These are phyloP conservation scores for Phytophthora ramorum DNA, from an alignment of 352 stramenopile species.

Conservation along the genomic window DNA sequence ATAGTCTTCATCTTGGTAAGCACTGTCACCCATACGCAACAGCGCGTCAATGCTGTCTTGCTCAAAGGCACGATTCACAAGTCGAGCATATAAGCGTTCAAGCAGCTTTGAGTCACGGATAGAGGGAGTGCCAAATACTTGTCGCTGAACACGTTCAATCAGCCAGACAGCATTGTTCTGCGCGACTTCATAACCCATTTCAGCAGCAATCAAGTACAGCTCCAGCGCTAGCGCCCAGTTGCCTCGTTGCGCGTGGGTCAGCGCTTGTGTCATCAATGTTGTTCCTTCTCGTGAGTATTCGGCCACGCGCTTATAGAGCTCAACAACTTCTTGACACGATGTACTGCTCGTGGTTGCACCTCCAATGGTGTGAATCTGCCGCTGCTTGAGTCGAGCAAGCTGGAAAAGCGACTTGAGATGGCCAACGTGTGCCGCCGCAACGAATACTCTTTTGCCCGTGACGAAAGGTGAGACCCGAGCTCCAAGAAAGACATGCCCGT, in stretches of 20 bases:
- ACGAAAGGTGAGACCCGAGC: slow-evolving; percentile 21
- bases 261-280: slow-evolving; percentile 51
- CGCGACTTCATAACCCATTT: slow-evolving; percentile 87
- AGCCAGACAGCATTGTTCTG: slow-evolving; percentile 91
- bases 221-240: slow-evolving; percentile 50
- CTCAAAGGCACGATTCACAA: slow-evolving; percentile 62
- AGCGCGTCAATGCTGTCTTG: slow-evolving; percentile 76
- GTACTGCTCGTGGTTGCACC: slow-evolving; percentile 2
- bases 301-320: slow-evolving; percentile 83
- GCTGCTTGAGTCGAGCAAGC: slow-evolving; percentile 64
- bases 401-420: slow-evolving; percentile 81
- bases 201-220: slow-evolving; percentile 76
- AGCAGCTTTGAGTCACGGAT: slow-evolving; percentile 3
- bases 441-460: slow-evolving; percentile 65
- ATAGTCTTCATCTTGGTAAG: slow-evolving; percentile 47
- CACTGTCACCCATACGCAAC: slow-evolving; percentile 64
- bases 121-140: slow-evolving; percentile 24
- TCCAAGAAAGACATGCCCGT: slow-evolving; percentile 55
- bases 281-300: slow-evolving; percentile 55
- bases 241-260: slow-evolving; percentile 35
- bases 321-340: slow-evolving; percentile 62
- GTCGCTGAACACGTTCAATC: slow-evolving; percentile 46
- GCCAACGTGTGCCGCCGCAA: slow-evolving; percentile 67
- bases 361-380: slow-evolving; percentile 14
- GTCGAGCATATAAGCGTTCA: slow-evolving; percentile 17